Base-by-base conservation (phyloP, 306 rosid genomes). In the Trichosanthes truncata region DNA sequence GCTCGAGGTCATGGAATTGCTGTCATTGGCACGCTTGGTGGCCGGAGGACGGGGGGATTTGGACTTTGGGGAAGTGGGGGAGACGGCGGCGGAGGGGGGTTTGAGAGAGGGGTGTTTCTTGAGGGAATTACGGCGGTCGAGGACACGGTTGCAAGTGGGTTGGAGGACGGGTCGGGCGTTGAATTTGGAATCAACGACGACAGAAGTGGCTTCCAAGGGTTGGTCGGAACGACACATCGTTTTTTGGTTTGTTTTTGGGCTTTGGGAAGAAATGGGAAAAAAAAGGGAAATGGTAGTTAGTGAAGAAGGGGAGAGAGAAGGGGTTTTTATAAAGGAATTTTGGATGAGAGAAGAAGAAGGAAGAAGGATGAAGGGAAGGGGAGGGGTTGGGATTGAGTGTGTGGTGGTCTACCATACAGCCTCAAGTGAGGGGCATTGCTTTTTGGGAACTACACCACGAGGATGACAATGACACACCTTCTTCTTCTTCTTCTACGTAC, bases 111-210 rank as follows among this genome's bases (percentile, higher is more conserved):
- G 36, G 41, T 33, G 45, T 87, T 90, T 95, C 86, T 90, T 95
- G 14, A 90, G 84, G 1, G 97, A 87, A 59, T 86, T 90, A 65
- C 84, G 81, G 77, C 95, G 82, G 33, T 94, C 97, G 4, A 92
- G 90, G 80, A 89, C 91, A 9, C 92, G 88, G 63, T 92, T 95
- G 36, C 92, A 88, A 20, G 93, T 91, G 12, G 98, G 99, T 78
- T 96, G 99, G 79, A 96, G 97, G 55, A 93, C 97, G 1, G 89
- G 92, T 43, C 97, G 84, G 78, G 97, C 92, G 48, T 89, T 89
- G 90, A 89, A 87, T 75, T 87, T 85, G 3, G 95, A 83, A 26
- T 87, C 89, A 0, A 81, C 25, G 36, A 61, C 26, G 5, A 38
- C 75, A 7, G 85, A 23, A 7, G 79, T 17, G 82, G 79, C 55